These are phyloP conservation scores for Areca catechu DNA, from an alignment of 176 grass and related monocot genomes.

Conservation along the genomic window DNA sequence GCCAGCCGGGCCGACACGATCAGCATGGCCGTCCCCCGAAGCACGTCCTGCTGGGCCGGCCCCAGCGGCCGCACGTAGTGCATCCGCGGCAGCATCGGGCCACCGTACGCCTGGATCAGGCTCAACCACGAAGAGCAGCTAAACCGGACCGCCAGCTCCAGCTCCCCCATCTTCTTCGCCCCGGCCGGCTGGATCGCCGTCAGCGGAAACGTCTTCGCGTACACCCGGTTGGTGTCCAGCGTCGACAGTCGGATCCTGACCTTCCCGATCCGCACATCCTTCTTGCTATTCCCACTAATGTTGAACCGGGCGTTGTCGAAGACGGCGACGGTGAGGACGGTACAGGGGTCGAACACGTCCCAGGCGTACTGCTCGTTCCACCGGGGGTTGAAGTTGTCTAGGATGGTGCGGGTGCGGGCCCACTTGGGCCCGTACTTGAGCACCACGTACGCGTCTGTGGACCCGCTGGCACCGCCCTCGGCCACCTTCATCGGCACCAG, in stretches of 20 bases:
- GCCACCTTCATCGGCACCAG: conserved; percentile 92
- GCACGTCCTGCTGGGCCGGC: conserved; percentile 77
- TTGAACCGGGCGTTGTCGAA: conserved; percentile 94
- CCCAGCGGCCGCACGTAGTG: conserved; percentile 85
- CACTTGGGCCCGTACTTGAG: conserved; percentile 96
- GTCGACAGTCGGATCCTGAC: conserved; percentile 83
- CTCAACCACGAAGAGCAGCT: conserved; percentile 84
- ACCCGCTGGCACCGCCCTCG: conserved; percentile 64
- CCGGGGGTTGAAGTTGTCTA: conserved; percentile 92
- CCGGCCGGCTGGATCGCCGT: conserved; percentile 64
- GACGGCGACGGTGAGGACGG: conserved; percentile 87
- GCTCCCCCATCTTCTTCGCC: conserved; percentile 97
- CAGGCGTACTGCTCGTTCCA: conserved; percentile 99
- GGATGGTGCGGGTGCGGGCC: conserved; percentile 86
- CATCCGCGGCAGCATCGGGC: conserved; percentile 85
- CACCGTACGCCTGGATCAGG: conserved; percentile 66
- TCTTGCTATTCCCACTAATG: conserved; percentile 2
- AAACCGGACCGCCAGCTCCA: conserved; percentile 88
- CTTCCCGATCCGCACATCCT: conserved; percentile 76
- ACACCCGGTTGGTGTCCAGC: conserved; percentile 77
- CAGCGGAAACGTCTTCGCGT: conserved; percentile 51
- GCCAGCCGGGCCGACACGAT: conserved; percentile 67
- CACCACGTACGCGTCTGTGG: conserved; percentile 87
- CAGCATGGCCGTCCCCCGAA: conserved; percentile 91
- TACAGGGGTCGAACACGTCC: conserved; percentile 98